Evolutionary conservation across 2,329 filamentous ascomycete species (phyloP), one percentile per base, ranked within the genome.

Genomic region (Rachicladosporium sp.): DNA sequence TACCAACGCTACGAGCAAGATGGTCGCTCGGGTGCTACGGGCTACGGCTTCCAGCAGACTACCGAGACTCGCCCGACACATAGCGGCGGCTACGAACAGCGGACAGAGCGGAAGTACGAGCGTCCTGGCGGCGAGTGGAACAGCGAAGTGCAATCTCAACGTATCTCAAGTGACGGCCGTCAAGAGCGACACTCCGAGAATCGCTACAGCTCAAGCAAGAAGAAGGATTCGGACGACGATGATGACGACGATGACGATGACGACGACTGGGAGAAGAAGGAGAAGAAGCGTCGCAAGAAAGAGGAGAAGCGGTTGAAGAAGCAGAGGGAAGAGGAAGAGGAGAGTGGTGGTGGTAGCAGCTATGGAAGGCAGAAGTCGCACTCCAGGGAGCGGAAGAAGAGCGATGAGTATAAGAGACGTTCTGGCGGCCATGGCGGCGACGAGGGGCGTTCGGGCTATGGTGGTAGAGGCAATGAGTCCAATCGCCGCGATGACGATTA

Each of bases 1-100:
- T 82, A 78, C 59, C 67, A 68, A 42, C 72, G 75, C 27, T 78
- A 74, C 46, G 76, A 68, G 43, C 61, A 80, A 50, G 66, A 72
- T 35, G 61, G 65, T 13, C 59, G 45, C n/a, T 52, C 60, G 13
- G 60, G 62, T 12, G 35, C 38, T 4, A 52, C 50, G 10, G 70
- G 68, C 23, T 74, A 74, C 47, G 71, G 73, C 31, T 80, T 76
- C 48, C 65, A 80, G 52, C 68, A 80, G 54, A 66, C 64, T 35
- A 70, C 66, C 4, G 73, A 81, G 53, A 68, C 69, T 6, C 68
- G 65, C 7, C 66, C 68, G 11, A 27, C 57, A 5, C 60, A 66
- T 38, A 69, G 68, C 3, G 71, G 74, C 33, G 70, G 74, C 4
- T 78, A 74, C 45, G 71, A 79, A 50, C 65, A 75, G 47, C 71